Evolutionary conservation across 2,329 filamentous ascomycete genomes (phyloP), one percentile per base, ranked within the genome.

Genomic region (Phialemoniopsis sp.): DNA sequence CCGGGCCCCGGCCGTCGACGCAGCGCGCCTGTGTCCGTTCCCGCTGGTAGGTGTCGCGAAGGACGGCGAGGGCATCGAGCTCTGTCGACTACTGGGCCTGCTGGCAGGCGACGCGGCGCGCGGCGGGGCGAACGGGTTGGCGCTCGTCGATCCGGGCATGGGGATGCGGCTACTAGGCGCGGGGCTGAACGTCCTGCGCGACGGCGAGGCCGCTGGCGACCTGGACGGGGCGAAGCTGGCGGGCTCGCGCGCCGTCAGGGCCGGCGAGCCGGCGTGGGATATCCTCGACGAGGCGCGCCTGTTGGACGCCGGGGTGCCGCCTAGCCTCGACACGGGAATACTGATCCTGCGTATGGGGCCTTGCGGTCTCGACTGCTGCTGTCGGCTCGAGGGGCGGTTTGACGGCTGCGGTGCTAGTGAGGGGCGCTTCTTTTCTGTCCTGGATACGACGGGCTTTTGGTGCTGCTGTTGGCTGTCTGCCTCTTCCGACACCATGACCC

Each of bases 401-500:
- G 35, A 9, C 17, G 34, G 26, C 28, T 28, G 6, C 13, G 51
- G 12, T 46, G 43, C 12, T 26, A 32, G 7, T 39, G 46, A 18
- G 26, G 42, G 15, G 30, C 38, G 30, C 34, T 32, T 41, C 14
- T 41, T 41, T 13, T 46, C 40, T n/a, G 14, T 26, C n/a, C 34
- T 39, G 35, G 42, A 31, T 39, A 21, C 1, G 42, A 43, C 2
- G 41, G 32, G 13, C 46, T 34, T 40, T 40, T 46, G 8, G 42
- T 37, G 19, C 39, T 43, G 19, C 46, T 32, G 47, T 40, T 38
- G 43, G 18, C 13, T 36, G 29, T 46, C 46, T 14, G 56, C 57
- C 33, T 72, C 71, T 40, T 66, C 66, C 21, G 21, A 26, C 18
- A 89, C 78, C 46, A 89, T 70, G 19, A 89, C 82, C 85, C 85